Evolutionary conservation across 352 stramenopile species (phyloP).

Genomic region (Globisporangium rhizosaccharum): DNA sequence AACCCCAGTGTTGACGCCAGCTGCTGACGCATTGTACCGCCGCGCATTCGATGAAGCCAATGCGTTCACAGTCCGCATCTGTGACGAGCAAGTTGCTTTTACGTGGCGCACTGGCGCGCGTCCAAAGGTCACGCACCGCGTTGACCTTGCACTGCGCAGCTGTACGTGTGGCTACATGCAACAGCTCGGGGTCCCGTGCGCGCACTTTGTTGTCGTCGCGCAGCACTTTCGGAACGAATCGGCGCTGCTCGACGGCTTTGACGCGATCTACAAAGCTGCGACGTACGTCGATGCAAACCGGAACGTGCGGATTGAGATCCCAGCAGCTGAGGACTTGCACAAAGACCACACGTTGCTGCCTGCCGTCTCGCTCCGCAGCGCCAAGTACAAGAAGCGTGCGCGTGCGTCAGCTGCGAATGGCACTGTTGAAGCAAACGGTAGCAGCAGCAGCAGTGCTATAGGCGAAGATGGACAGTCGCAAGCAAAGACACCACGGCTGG

Average conservation of each 20-base stretch:
- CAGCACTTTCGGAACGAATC: slow-evolving; percentile 63
- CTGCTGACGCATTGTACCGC: slow-evolving; percentile 56
- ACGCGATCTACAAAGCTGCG: slow-evolving; percentile 67
- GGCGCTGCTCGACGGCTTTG: slow-evolving; percentile 58
- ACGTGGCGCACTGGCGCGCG: slow-evolving; percentile 66
- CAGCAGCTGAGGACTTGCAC: slow-evolving; percentile 53
- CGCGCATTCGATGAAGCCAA: slow-evolving; percentile 55
- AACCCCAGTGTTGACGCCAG: slow-evolving; percentile 45
- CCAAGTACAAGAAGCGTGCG: slow-evolving; percentile 61
- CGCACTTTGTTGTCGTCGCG: slow-evolving; percentile 69
- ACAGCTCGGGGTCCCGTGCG: slow-evolving; percentile 65
- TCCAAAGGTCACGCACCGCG: slow-evolving; percentile 70
- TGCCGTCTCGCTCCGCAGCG: slow-evolving; percentile 33
- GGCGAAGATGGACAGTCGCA: no score
- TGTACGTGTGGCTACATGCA: slow-evolving; percentile 75
- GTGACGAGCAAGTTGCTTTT: slow-evolving; percentile 72
- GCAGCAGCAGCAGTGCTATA: neutral
- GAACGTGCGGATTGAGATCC: slow-evolving; percentile 74
- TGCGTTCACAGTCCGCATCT: slow-evolving; percentile 59
- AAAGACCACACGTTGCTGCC: slow-evolving; percentile 67
- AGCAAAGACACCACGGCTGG: slow-evolving; percentile 43
- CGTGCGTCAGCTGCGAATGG: slow-evolving; percentile 11
- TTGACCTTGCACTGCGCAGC: slow-evolving; percentile 57
- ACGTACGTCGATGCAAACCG: slow-evolving; percentile 56
- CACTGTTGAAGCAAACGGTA: neutral